Evolutionary conservation across 257 asterid species (phyloP).

Genomic region (Coffea eugenioides): DNA sequence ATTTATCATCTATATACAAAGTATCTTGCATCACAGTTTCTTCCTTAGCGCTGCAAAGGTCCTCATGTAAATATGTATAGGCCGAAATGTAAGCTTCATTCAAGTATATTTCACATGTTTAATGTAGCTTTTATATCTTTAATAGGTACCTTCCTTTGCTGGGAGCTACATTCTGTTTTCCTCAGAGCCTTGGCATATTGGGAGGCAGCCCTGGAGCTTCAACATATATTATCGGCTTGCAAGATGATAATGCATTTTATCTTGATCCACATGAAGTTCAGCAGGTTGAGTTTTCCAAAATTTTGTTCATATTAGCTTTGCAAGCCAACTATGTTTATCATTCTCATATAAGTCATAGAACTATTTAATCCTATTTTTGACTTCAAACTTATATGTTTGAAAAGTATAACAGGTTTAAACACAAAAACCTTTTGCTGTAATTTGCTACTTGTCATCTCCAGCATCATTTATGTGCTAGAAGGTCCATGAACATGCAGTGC

Average conservation of each 20-base stretch:
- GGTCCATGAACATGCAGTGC: not conserved
- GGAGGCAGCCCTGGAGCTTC: slow-evolving; percentile 99
- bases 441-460: not conserved
- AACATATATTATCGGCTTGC: slow-evolving; percentile 93
- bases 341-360: not conserved
- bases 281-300: slow-evolving; percentile 47
- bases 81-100: not conserved
- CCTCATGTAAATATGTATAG: not conserved
- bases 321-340: not conserved
- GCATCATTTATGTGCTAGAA: not conserved
- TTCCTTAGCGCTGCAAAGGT: not conserved
- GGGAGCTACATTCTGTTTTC: slow-evolving; percentile 78
- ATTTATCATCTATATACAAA: not conserved
- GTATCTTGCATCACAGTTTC: not conserved
- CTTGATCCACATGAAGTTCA: slow-evolving; percentile 98
- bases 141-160: slow-evolving; percentile 86
- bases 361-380: not conserved
- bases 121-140: not conserved
- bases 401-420: not conserved
- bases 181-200: slow-evolving; percentile 92
- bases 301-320: slow-evolving; percentile 2
- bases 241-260: slow-evolving; percentile 88
- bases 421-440: not conserved
- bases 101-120: slow-evolving; percentile 1
- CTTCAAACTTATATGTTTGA: not conserved